phyloP scores from a whole-genome alignment of 2,329 filamentous ascomycete species.

The Zymoseptoria crescenta region DNA sequence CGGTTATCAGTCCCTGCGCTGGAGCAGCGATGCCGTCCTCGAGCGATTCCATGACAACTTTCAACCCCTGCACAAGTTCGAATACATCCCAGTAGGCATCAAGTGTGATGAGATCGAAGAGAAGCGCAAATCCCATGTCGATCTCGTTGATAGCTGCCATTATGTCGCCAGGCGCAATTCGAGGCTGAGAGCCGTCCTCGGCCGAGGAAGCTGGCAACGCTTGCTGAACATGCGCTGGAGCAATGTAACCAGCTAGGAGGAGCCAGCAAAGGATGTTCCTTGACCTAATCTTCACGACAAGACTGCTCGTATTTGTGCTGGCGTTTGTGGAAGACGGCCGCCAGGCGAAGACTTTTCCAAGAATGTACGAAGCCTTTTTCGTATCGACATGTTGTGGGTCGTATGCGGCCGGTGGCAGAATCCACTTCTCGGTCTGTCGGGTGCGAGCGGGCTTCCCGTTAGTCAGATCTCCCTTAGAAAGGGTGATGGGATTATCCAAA shows the following conservation, averaged over 20 bases:
- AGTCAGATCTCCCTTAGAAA: neutral
- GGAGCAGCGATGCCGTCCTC: slow-evolving; percentile 32
- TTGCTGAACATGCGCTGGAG: slow-evolving; percentile 38
- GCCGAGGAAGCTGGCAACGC: slow-evolving; percentile 22
- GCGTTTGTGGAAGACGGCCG: slow-evolving; percentile 1
- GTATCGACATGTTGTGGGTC: slow-evolving; percentile 49
- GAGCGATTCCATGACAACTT: slow-evolving; percentile 60
- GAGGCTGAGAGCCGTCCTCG: slow-evolving; percentile 33
- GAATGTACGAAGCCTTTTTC: slow-evolving; percentile 53
- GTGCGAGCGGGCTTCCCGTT: slow-evolving; percentile 1
- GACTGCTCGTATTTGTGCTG: neutral
- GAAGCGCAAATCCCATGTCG: slow-evolving; percentile 60
- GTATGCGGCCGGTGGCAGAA: slow-evolving; percentile 27
- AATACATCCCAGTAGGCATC: slow-evolving; percentile 57
- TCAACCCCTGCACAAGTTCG: slow-evolving; percentile 60
- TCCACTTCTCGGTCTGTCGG: slow-evolving; percentile 36
- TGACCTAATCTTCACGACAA: slow-evolving; percentile 23
- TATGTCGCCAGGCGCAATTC: slow-evolving; percentile 46
- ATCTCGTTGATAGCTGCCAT: slow-evolving; percentile 54
- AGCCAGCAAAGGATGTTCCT: slow-evolving; percentile 52
- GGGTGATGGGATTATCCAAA: slow-evolving; percentile 3
- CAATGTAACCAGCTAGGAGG: slow-evolving; percentile 48
- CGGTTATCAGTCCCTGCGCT: slow-evolving; percentile 7
- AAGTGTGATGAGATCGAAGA: slow-evolving; percentile 55
- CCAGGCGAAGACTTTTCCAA: slow-evolving; percentile 42